Percentiles rank a stretch among this genome's conserved stretches.
Evolutionary conservation across 225 moss, liverwort and hornwort genomes (phyloP).

Genomic region (Pseudoscleropodium purum): DNA sequence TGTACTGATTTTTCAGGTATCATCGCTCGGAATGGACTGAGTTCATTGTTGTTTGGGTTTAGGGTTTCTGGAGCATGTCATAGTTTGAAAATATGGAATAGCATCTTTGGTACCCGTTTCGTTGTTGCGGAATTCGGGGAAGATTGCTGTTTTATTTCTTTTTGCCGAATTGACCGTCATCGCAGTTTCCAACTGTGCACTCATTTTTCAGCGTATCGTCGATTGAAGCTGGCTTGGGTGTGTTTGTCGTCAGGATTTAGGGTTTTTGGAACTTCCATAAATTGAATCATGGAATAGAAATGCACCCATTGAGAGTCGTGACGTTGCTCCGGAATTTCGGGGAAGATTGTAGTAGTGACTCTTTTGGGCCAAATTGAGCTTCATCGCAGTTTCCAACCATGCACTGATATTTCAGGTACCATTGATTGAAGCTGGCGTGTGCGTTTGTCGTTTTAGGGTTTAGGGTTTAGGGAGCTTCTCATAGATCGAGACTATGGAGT

Average conservation of each 20-base stretch:
- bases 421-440: not conserved
- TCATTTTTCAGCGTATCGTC: not conserved
- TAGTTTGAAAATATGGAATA: not conserved
- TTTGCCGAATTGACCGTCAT: not conserved
- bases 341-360: too few species aligned
- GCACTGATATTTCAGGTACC: not conserved
- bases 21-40: not conserved
- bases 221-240: not conserved
- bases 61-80: not conserved
- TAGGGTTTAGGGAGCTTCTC: not conserved
- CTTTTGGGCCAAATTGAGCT: not conserved
- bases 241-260: not conserved
- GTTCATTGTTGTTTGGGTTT: not conserved
- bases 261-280: too few species aligned
- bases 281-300: too few species aligned
- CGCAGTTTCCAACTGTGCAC: too few species aligned
- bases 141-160: too few species aligned
- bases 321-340: too few species aligned
- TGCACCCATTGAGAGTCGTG: too few species aligned
- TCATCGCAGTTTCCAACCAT: not conserved
- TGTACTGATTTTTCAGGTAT: too few species aligned
- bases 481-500: not conserved
- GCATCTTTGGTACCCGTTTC: not conserved
- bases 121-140: not conserved
- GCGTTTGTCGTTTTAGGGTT: not conserved